phyloP scores from a whole-genome alignment of 495 filamentous ascomycete species.

The Podospora comata region DNA sequence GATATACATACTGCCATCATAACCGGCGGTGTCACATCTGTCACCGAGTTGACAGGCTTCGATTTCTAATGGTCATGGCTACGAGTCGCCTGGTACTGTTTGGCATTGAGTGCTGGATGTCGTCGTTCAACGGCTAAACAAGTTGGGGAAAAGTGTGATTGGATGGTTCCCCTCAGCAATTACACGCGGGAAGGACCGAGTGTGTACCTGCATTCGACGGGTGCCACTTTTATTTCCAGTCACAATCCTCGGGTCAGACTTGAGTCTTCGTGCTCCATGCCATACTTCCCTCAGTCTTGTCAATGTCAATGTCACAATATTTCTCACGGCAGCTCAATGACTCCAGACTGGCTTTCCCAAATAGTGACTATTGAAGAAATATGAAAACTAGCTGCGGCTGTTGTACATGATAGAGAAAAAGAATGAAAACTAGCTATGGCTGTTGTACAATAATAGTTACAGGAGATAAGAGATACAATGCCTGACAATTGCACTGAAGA shows the following conservation, averaged over 20 bases:
- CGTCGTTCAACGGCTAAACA: background rate
- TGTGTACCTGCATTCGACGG: background rate
- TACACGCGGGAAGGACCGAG: background rate
- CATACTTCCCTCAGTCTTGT: too few species aligned
- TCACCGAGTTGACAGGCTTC: background rate
- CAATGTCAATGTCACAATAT: too few species aligned
- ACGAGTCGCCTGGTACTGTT: background rate
- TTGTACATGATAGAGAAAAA: too few species aligned
- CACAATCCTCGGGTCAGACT: background rate
- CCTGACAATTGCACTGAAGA: too few species aligned
- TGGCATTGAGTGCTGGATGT: background rate
- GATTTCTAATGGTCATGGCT: background rate
- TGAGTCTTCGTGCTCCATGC: too few species aligned
- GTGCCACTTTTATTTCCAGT: conserved; percentile 17
- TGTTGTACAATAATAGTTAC: too few species aligned
- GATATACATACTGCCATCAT: background rate
- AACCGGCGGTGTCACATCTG: background rate
- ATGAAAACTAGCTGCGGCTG: too few species aligned
- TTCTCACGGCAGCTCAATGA: too few species aligned
- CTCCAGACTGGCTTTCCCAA: too few species aligned
- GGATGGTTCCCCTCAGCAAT: background rate
- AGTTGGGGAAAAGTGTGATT: conserved; percentile 21
- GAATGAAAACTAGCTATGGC: too few species aligned
- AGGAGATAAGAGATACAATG: too few species aligned
- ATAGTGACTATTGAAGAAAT: too few species aligned